phyloP scores from a whole-genome alignment of 75 land plant species.

The Cunninghamia lanceolata region DNA sequence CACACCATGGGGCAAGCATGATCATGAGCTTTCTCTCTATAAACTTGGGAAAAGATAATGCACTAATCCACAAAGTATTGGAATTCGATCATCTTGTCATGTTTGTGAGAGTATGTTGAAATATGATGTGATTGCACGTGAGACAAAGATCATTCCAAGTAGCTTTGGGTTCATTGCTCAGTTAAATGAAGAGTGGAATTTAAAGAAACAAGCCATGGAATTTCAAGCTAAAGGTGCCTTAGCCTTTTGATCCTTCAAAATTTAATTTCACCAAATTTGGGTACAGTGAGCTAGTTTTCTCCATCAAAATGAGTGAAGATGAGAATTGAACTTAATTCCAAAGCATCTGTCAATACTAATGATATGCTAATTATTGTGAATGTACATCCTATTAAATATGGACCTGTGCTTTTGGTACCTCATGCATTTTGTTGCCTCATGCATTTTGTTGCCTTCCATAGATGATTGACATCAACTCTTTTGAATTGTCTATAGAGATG shows the following conservation, averaged over 20 bases:
- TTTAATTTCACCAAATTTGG: conserved; percentile 42
- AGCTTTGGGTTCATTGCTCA: conserved; percentile 53
- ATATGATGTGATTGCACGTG: conserved; percentile 69
- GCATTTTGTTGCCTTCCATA: conserved; percentile 17
- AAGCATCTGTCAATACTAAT: conserved; percentile 21
- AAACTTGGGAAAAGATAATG: neutral
- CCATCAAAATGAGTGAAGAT: conserved; percentile 34
- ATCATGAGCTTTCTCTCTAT: neutral
- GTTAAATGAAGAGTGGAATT: conserved; percentile 48
- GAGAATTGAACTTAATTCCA: conserved; percentile 21
- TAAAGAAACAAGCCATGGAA: conserved; percentile 33
- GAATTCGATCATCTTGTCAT: neutral
- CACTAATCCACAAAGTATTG: neutral
- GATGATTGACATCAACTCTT: conserved; percentile 24
- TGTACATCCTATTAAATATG: conserved; percentile 62
- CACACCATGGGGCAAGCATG: too few relatives aligned
- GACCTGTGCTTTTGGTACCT: conserved; percentile 62
- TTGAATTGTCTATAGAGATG: conserved; percentile 36
- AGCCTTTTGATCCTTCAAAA: conserved; percentile 28
- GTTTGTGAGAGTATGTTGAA: conserved; percentile 16
- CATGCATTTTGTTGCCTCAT: too few relatives aligned
- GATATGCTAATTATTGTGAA: conserved; percentile 37
- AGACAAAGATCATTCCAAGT: conserved; percentile 54
- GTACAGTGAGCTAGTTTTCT: conserved; percentile 54
- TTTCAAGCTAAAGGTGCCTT: conserved; percentile 39